A percentile compares a stretch with the other conserved stretches of the same genome.
These are phyloP conservation scores for Penicillium expansum DNA, from an alignment of 2,329 filamentous ascomycete species.

Conservation along the genomic window DNA sequence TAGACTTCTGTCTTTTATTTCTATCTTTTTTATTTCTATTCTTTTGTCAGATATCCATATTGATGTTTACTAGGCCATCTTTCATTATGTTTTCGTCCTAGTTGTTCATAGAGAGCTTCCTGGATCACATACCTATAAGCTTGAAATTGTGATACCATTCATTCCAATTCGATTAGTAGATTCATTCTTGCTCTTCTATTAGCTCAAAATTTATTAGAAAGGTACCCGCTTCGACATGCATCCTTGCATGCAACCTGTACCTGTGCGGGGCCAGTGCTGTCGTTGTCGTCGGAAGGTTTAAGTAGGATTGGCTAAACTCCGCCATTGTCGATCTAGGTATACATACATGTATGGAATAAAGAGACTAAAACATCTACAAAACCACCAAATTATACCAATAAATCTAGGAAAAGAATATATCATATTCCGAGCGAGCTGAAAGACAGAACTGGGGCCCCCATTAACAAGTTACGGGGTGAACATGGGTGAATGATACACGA, in stretches of 20 bases:
- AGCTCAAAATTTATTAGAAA: background rate
- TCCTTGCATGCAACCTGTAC: background rate
- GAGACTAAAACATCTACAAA: background rate
- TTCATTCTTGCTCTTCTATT: background rate
- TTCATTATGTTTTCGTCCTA: background rate
- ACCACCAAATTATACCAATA: background rate
- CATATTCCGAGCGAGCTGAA: slow-evolving; percentile 6
- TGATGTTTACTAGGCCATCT: background rate
- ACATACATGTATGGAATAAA: too few relatives aligned
- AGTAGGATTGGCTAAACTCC: background rate
- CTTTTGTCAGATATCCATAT: slow-evolving; percentile 10
- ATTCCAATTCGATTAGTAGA: background rate
- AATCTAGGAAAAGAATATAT: slow-evolving; percentile 4
- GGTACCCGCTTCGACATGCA: background rate
- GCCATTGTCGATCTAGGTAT: too few relatives aligned
- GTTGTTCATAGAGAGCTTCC: background rate
- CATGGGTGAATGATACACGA: slow-evolving; percentile 25
- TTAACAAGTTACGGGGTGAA: background rate
- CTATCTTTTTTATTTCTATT: background rate
- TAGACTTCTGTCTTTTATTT: slow-evolving; percentile 3
- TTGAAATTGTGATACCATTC: background rate
- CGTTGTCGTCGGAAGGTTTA: background rate
- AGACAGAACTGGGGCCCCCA: slow-evolving; percentile 13
- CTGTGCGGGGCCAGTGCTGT: background rate
- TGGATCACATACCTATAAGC: background rate